Evolutionary conservation across 2,329 filamentous ascomycete species (phyloP).

Genomic region (Microcera coccophila): DNA sequence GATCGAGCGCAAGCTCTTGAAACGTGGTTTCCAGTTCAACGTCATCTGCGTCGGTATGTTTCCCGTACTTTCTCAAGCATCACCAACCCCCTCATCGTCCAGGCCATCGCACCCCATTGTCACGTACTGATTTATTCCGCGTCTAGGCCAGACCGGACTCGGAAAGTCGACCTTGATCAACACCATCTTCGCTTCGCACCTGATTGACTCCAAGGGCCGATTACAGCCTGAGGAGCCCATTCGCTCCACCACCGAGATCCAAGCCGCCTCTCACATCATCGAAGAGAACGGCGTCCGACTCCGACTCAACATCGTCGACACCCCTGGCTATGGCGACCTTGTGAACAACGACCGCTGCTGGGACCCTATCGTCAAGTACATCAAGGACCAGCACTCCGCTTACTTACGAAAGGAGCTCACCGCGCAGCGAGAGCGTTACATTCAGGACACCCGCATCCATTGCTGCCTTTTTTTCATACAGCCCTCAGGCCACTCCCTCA

Average conservation of each 20-base stretch:
- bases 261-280: slow-evolving; percentile 96
- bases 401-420: slow-evolving; percentile 99
- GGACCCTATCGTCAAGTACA: slow-evolving; percentile 99
- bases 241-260: slow-evolving; percentile 95
- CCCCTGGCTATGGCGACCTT: slow-evolving; percentile 94
- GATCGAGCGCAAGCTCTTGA: slow-evolving; percentile 99
- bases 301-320: slow-evolving; percentile 97
- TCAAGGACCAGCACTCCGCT: slow-evolving; percentile 99
- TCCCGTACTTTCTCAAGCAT: neutral
- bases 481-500: slow-evolving; percentile 94
- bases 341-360: slow-evolving; percentile 99
- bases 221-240: slow-evolving; percentile 88
- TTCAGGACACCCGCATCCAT: slow-evolving; percentile 98
- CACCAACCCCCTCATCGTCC: slow-evolving; percentile 17
- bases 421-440: slow-evolving; percentile 97
- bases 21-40: slow-evolving; percentile 99
- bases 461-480: slow-evolving; percentile 99
- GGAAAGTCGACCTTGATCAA: slow-evolving; percentile 99
- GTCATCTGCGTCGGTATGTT: slow-evolving; percentile 96
- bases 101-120: slow-evolving; percentile 7
- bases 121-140: slow-evolving; percentile 4
- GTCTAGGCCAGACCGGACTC: slow-evolving; percentile 88
- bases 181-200: slow-evolving; percentile 99
- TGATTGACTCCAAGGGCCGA: slow-evolving; percentile 98
- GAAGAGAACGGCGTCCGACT: slow-evolving; percentile 99